Evolutionary conservation across 345 rosid genomes (phyloP), one percentile per base, ranked within the genome.

Genomic region (Ailanthus altissimus): DNA sequence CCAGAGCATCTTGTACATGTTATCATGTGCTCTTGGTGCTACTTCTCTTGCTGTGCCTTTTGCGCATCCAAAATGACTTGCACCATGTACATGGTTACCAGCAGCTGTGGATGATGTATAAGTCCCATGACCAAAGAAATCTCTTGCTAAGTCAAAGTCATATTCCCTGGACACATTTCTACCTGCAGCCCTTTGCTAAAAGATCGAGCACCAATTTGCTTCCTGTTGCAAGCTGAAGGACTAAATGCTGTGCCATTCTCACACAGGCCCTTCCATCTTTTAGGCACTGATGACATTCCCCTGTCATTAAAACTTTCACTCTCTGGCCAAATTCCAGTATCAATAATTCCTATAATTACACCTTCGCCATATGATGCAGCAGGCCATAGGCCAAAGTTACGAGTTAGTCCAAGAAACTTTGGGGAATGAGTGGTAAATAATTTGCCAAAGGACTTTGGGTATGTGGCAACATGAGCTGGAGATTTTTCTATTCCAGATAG

Each of bases 41-140:
- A 85, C 53, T 5, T 87, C 87, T 21, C 32, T 75, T 5, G 88
- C 84, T 20, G 69, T 77, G 11, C 90, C 89, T 0, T 49, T 21
- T 0, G 86, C 88, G 28, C 67, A 85, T 15, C 90, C 88, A 9
- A 82, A 80, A 12, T 82, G 77, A 6, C 82, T 61, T 0, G 20
- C 85, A 12, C 83, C 82, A 0, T 13, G 12, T 14, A 77, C 86
- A 4, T 40, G 45, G 58, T 49, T 62, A 0, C 89, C 87, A 0
- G 88, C 88, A 10, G 85, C 86, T 0, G 74, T 85, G 25, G 84
- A 81, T 11, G 89, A 81, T 5, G 87, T 82, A 67, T 85, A 87
- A 0, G 86, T 77, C 9, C 90, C 89, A 58, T 87, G 90, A 10
- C 87, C 88, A 0, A 2, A 0, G 23, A 3, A 28, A 72, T 84